phyloP scores from a whole-genome alignment of 2,329 filamentous ascomycete species.

The Colletotrichum nymphaeae region DNA sequence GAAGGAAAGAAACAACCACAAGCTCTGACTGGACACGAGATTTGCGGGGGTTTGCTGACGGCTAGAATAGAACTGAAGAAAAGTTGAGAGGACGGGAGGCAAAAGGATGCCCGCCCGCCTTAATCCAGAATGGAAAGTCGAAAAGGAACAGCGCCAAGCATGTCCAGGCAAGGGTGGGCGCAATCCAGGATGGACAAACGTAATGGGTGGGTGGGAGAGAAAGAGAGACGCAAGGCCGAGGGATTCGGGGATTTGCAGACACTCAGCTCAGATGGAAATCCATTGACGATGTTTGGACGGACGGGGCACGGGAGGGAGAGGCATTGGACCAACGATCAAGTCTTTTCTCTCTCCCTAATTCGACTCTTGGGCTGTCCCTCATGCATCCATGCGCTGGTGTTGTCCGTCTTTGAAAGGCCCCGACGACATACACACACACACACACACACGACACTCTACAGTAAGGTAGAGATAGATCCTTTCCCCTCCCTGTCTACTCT shows the following conservation, averaged over 20 bases:
- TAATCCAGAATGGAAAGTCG: background rate
- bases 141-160: constrained; percentile 7
- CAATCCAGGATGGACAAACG: background rate
- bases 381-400: background rate
- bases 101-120: background rate
- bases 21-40: background rate
- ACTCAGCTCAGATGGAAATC: background rate
- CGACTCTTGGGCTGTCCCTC: background rate
- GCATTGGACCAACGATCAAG: background rate
- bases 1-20: background rate
- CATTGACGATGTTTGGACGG: background rate
- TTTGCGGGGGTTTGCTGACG: background rate
- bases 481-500: background rate
- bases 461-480: too few relatives aligned
- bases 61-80: background rate
- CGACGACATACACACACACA: too few relatives aligned
- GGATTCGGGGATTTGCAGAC: constrained; percentile 4
- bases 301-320: constrained; percentile 4
- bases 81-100: background rate
- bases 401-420: background rate
- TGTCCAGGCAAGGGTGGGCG: constrained; percentile 8
- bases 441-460: too few relatives aligned
- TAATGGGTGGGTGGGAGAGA: background rate
- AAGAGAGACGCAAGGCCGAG: background rate
- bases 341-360: background rate